These are phyloP conservation scores for Apiotrichum domesticum DNA, from an alignment of 1,284 basidiomycete species.

Conservation along the genomic window DNA sequence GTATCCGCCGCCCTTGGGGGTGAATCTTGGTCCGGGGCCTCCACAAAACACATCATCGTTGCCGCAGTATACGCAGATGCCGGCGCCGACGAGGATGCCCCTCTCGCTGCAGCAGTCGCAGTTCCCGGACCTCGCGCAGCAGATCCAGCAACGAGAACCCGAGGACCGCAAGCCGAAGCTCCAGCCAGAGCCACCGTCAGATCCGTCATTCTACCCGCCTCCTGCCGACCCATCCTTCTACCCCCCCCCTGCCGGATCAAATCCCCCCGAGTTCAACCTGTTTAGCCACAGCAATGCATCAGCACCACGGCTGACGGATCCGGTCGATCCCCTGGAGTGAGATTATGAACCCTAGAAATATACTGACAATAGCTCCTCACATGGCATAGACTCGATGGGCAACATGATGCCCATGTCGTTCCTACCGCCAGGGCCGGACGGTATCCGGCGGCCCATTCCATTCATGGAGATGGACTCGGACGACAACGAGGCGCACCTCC, in stretches of 20 bases:
- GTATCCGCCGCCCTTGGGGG: neutral
- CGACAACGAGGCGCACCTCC: slow-evolving; percentile 3
- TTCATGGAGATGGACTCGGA: neutral
- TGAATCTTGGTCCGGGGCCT: no score
- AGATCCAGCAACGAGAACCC: neutral
- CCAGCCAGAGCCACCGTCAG: neutral
- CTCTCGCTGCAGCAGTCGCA: neutral
- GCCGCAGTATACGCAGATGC: no score
- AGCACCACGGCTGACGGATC: no score
- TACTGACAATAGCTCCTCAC: no score
- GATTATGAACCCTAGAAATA: no score
- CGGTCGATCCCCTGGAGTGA: no score
- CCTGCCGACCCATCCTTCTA: neutral
- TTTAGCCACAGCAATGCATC: neutral
- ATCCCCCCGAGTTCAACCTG: neutral
- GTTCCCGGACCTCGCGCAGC: neutral
- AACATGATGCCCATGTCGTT: no score
- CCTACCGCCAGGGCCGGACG: neutral
- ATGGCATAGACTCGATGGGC: no score
- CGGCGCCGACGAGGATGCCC: neutral
- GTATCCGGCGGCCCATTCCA: neutral
- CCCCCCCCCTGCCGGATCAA: neutral
- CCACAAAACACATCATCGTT: no score
- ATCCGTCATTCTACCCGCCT: neutral
- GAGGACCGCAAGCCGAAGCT: neutral